Evolutionary conservation across 2,329 filamentous ascomycete species (phyloP).

Genomic region (Penicillium sp.): DNA sequence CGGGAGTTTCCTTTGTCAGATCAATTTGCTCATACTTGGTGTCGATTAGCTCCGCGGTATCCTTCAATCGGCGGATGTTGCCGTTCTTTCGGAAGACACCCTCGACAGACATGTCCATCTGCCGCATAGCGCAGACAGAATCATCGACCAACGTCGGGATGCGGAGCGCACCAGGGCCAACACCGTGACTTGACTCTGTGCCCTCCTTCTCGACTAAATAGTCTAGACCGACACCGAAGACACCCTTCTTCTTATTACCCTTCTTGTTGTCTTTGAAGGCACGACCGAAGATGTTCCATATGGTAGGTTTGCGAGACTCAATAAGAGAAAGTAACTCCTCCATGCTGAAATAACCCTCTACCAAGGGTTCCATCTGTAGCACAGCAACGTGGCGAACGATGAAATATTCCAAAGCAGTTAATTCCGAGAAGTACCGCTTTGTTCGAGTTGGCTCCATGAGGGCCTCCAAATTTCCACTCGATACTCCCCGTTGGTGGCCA

Average conservation of each 20-base stretch:
- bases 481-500: constrained; percentile 68
- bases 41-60: constrained; percentile 83
- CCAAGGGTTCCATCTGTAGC: constrained; percentile 86
- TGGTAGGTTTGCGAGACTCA: constrained; percentile 87
- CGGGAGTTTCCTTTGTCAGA: constrained; percentile 82
- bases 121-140: constrained; percentile 88
- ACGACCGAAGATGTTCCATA: constrained; percentile 98
- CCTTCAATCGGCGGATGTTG: constrained; percentile 91
- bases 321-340: constrained; percentile 92
- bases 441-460: constrained; percentile 56
- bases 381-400: constrained; percentile 95
- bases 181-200: constrained; percentile 95
- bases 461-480: constrained; percentile 52
- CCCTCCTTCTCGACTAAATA: constrained; percentile 88
- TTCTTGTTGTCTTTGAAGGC: constrained; percentile 78
- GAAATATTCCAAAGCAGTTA: constrained; percentile 94
- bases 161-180: constrained; percentile 84
- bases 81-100: constrained; percentile 99
- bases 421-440: constrained; percentile 91
- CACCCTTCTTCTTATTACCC: constrained; percentile 82
- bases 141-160: constrained; percentile 96
- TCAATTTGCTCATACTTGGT: constrained; percentile 81
- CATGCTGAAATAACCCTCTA: constrained; percentile 87
- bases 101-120: constrained; percentile 98
- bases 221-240: constrained; percentile 88